These are phyloP conservation scores for Saxophila tyrrhenica DNA, from an alignment of 495 filamentous ascomycete genomes.

Conservation along the genomic window DNA sequence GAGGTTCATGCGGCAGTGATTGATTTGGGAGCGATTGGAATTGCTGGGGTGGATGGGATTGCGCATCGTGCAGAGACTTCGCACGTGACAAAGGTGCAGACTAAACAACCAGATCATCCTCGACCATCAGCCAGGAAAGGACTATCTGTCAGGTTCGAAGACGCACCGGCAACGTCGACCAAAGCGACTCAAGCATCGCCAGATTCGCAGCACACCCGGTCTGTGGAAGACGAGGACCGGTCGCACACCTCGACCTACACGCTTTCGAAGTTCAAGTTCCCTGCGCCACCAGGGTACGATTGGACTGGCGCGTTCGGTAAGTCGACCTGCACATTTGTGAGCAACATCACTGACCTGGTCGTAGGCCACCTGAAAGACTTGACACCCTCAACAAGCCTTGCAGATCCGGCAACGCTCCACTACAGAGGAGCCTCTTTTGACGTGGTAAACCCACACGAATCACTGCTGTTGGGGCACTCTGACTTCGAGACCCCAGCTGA, in stretches of 20 bases:
- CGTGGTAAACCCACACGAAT: conserved; percentile 20
- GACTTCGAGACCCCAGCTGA: conserved; percentile 20
- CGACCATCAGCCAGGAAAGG: background rate
- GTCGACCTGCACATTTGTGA: background rate
- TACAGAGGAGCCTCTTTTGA: conserved; percentile 20
- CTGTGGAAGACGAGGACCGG: background rate
- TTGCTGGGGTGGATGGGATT: background rate
- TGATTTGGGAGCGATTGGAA: background rate
- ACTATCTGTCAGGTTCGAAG: background rate
- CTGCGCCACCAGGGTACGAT: conserved; percentile 7
- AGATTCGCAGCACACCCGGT: background rate
- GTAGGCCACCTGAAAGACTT: conserved; percentile 8
- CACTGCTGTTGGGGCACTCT: conserved; percentile 9
- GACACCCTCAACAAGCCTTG: conserved; percentile 6
- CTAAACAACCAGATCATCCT: background rate
- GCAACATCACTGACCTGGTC: background rate
- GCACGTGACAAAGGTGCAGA: background rate
- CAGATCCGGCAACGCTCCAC: conserved; percentile 16
- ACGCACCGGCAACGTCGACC: background rate
- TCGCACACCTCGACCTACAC: conserved; percentile 8
- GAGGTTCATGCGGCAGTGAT: conserved; percentile 17
- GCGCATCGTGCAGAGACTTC: background rate
- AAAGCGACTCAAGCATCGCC: background rate
- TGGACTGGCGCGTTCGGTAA: conserved; percentile 17
- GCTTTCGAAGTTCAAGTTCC: conserved; percentile 18